phyloP scores from a whole-genome alignment of 441 rosid genomes.

The Kokia cookei region DNA sequence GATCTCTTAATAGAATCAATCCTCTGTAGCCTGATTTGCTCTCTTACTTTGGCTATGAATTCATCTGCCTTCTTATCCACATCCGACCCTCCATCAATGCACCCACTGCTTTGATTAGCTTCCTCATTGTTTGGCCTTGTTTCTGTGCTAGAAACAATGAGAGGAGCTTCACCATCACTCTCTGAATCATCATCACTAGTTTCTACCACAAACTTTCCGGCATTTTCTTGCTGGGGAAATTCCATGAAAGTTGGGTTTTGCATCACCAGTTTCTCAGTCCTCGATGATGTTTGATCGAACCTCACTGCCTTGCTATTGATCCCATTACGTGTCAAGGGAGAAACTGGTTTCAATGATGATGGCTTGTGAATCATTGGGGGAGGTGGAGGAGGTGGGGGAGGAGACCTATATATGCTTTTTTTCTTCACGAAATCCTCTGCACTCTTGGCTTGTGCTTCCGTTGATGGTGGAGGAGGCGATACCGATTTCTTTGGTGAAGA shows the following conservation, averaged over 20 bases:
- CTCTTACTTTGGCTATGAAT: slow-evolving; percentile 94
- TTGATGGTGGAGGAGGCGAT: slow-evolving; percentile 28
- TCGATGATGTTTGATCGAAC: slow-evolving; percentile 20
- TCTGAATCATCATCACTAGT: slow-evolving; percentile 30
- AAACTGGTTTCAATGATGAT: slow-evolving; percentile 20
- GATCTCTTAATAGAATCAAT: slow-evolving; percentile 84
- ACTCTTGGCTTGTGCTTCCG: slow-evolving; percentile 32
- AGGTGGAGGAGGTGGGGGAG: slow-evolving; percentile 62
- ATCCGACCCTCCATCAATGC: slow-evolving; percentile 51
- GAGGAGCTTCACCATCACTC: slow-evolving; percentile 10
- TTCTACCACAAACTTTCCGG: slow-evolving; percentile 34
- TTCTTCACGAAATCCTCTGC: slow-evolving; percentile 44
- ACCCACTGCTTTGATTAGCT: slow-evolving; percentile 12
- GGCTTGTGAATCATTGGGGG: slow-evolving; percentile 33
- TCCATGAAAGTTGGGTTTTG: slow-evolving; percentile 22
- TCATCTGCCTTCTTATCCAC: slow-evolving; percentile 93
- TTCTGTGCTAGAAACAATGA: not conserved
- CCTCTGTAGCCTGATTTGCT: slow-evolving; percentile 95
- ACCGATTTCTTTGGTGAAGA: slow-evolving; percentile 24
- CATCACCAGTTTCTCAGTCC: slow-evolving; percentile 10
- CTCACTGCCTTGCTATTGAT: not conserved
- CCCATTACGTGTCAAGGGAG: slow-evolving; percentile 8
- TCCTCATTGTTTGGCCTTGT: slow-evolving; percentile 11
- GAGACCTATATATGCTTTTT: slow-evolving; percentile 36
- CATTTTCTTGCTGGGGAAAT: slow-evolving; percentile 18